Percentiles rank a stretch among this genome's conserved stretches.
These are phyloP conservation scores for Histomonas meleagridis DNA, from an alignment of 208 protist species.

Conservation along the genomic window DNA sequence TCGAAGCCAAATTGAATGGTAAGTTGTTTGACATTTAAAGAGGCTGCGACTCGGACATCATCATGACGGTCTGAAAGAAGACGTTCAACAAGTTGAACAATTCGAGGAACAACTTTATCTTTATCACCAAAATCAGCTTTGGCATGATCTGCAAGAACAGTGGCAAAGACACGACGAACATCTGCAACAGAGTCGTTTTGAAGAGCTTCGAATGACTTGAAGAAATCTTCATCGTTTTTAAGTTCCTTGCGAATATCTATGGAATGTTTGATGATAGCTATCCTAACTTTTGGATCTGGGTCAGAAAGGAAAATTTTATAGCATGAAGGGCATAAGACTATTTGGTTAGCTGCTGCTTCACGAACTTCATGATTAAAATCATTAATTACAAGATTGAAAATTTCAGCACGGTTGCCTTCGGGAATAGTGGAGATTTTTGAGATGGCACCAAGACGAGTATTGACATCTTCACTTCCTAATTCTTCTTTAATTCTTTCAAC, in stretches of 20 bases:
- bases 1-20: constrained; percentile 12
- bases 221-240: background rate
- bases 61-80: background rate
- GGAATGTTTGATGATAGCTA: background rate
- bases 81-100: background rate
- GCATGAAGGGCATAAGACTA: background rate
- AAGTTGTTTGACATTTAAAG: background rate
- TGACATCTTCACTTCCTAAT: background rate
- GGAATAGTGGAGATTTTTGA: background rate
- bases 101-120: background rate
- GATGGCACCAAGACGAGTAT: background rate
- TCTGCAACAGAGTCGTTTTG: background rate
- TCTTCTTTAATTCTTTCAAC: background rate
- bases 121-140: too few species aligned
- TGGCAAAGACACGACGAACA: background rate
- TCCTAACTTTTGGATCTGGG: background rate
- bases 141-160: background rate
- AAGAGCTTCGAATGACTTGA: background rate
- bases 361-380: constrained; percentile 37
- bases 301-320: background rate
- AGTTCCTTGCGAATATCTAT: background rate
- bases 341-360: background rate
- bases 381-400: background rate
- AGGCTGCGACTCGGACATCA: background rate
- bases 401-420: background rate